These are phyloP conservation scores for Leptomonas pyrrhocoris DNA, from an alignment of 208 protist genomes.

Conservation along the genomic window DNA sequence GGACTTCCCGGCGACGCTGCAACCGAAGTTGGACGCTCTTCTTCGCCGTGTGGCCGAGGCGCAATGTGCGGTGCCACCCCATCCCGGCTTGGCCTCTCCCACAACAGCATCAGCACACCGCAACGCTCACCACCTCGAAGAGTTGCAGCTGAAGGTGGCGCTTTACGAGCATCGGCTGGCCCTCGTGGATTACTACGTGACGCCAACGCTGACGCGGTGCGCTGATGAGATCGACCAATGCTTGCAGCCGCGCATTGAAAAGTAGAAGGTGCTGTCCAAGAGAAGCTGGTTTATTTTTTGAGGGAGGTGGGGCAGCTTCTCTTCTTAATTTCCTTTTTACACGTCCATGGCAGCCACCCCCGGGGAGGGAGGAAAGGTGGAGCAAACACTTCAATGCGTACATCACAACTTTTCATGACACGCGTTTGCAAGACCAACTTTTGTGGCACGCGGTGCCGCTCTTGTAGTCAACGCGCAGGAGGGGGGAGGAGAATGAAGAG, in stretches of 20 bases:
- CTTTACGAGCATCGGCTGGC: slow-evolving; percentile 43
- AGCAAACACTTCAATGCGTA: too few species aligned
- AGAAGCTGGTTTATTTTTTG: not conserved
- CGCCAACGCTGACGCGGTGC: slow-evolving; percentile 32
- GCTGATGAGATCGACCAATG: slow-evolving; percentile 36
- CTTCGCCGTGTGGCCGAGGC: not conserved
- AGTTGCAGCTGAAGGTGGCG: slow-evolving; percentile 28
- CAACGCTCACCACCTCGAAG: slow-evolving; percentile 27
- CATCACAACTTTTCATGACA: too few species aligned
- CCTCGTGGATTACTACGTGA: slow-evolving; percentile 43
- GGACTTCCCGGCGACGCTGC: not conserved
- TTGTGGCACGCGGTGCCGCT: too few species aligned
- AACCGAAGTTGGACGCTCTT: not conserved
- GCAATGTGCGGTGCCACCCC: too few species aligned
- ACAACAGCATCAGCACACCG: slow-evolving; percentile 17
- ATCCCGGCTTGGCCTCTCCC: not conserved
- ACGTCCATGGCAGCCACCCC: too few species aligned
- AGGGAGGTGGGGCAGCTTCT: not conserved
- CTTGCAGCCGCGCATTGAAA: not conserved
- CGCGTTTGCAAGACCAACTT: not conserved
- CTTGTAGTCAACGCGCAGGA: too few species aligned
- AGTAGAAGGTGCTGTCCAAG: not conserved
- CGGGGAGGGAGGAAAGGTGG: too few species aligned
- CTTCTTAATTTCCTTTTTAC: too few species aligned
- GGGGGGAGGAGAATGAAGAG: too few species aligned